These are phyloP conservation scores for Apocynum venetum DNA, from an alignment of 257 asterid genomes.

Conservation along the genomic window DNA sequence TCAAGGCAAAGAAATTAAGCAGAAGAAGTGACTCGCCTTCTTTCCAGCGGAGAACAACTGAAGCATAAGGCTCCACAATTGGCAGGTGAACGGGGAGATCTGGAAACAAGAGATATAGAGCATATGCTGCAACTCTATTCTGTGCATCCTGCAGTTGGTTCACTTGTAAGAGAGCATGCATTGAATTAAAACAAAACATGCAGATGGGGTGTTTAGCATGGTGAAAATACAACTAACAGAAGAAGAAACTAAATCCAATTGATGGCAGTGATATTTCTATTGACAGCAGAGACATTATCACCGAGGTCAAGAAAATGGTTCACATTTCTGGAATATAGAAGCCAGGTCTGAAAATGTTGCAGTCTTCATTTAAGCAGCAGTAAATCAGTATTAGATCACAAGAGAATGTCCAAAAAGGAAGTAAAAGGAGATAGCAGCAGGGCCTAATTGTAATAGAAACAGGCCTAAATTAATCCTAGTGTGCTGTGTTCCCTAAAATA, in stretches of 20 bases:
- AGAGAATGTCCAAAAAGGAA: neutral
- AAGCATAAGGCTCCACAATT: slow-evolving; percentile 76
- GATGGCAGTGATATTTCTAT: neutral
- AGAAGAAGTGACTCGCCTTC: slow-evolving; percentile 46
- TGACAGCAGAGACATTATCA: neutral
- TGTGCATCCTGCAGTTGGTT: slow-evolving; percentile 67
- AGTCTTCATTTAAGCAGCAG: neutral
- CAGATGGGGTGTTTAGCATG: neutral
- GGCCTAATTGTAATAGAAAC: neutral
- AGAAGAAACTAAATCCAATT: neutral
- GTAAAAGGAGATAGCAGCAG: neutral
- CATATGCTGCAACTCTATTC: slow-evolving; percentile 90
- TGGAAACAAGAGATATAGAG: slow-evolving; percentile 74
- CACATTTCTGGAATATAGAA: neutral
- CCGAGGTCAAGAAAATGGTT: neutral
- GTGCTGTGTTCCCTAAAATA: neutral
- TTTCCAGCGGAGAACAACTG: slow-evolving; percentile 73
- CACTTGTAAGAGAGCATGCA: neutral
- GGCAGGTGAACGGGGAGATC: slow-evolving; percentile 85
- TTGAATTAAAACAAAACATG: slow-evolving; percentile 5
- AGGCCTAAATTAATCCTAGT: neutral
- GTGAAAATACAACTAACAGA: neutral
- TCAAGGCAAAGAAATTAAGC: neutral
- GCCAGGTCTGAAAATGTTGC: neutral
- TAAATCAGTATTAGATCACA: neutral